Evolutionary conservation across 2,329 filamentous ascomycete genomes (phyloP), one percentile per base, ranked within the genome.

Genomic region (Xylaria sp.): DNA sequence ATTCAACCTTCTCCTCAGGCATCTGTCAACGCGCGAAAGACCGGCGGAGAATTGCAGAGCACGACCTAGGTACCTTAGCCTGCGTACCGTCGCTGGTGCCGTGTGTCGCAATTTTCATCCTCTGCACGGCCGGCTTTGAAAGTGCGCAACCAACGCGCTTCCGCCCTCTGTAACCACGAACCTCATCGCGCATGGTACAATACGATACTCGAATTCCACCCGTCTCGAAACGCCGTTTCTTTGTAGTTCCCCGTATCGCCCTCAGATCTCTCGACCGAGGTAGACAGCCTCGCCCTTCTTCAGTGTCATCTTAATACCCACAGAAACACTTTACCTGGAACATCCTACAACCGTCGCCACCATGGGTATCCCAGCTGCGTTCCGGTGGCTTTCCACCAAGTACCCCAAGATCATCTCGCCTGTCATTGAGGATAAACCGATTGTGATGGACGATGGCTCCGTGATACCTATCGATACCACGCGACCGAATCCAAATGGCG

Each of bases 381-480:
- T 97, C 78, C 86, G 93, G 85, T 99, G 93, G 93, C 88, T 98
- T 63, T 96, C 92, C 77, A 91, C 89, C 80, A 98, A 96, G 76
- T 97, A 98, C 74, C 95, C 95, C 63, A 98, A 98, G 81, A 99
- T 98, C 75, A 91, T 98, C 68, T 95, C 91, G 9, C 86, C 90
- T 6, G 95, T 99, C 56, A 85, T 93, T 58, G 95, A 99, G 80
- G 92, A 97, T 65, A 83, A 87, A 68, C 90, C 93, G 9, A 82
- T 90, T 58, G 88, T 88, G 67, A 87, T 98, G 76, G 84, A 85
- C 9, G 92, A 97, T 83, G 94, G 93, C 68, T 85, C 89, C 43
- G 83, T 86, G 68, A 89, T 97, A 60, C 95, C 95, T 2, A 87
- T 98, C 63, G 93, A 99, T 74, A 88, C 87, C 10, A 93, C 90